phyloP scores from a whole-genome alignment of 768 basidiomycete genomes.

The Serendipita sp. region DNA sequence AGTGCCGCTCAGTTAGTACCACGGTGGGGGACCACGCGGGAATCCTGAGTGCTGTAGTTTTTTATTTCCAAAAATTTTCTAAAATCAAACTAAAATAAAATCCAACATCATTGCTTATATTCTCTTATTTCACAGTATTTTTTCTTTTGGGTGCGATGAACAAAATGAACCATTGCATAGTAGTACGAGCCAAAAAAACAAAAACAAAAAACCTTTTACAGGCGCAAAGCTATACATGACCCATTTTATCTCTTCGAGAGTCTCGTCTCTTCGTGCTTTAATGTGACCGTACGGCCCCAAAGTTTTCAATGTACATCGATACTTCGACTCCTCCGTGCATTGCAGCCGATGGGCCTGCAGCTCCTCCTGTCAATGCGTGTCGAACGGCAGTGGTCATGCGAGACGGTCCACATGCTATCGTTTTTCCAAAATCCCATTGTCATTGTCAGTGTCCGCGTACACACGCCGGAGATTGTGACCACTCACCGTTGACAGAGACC shows the following conservation, averaged over 20 bases:
- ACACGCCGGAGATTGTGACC: too few species aligned
- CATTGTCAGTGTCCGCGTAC: neutral
- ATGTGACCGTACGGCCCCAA: neutral
- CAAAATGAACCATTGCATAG: neutral
- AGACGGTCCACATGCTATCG: neutral
- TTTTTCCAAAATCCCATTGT: too few species aligned
- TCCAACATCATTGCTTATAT: too few species aligned
- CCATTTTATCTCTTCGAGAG: too few species aligned
- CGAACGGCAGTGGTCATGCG: neutral
- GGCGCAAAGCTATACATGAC: neutral
- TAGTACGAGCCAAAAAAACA: neutral
- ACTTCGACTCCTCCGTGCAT: neutral
- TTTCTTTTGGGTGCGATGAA: neutral
- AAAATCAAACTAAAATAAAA: too few species aligned
- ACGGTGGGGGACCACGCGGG: conserved; percentile 50
- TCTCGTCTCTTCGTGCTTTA: neutral
- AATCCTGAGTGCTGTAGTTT: conserved; percentile 37
- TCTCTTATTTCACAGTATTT: neutral
- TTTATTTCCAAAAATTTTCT: neutral
- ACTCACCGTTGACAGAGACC: conserved; percentile 11
- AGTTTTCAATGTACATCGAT: conserved; percentile 5
- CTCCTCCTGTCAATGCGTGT: neutral
- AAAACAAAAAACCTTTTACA: neutral
- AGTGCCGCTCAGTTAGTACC: conserved; percentile 49
- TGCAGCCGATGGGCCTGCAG: neutral